Conservation (phyloP, 2,329 filamentous ascomycete genomes). For the Pseudogymnoascus sp. region DNA sequence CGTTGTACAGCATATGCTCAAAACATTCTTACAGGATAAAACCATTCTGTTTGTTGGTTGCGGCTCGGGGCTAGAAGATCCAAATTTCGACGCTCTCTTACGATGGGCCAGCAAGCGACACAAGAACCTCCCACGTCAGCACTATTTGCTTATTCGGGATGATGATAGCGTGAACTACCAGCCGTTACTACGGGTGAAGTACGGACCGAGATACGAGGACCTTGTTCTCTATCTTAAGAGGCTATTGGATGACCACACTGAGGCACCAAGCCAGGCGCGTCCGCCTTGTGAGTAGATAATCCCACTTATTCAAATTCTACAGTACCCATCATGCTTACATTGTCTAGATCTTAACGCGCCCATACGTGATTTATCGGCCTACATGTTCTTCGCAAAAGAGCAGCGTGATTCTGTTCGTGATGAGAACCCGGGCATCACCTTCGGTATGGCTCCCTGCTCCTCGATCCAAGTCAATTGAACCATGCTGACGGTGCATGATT, state of each 20-base stretch:
- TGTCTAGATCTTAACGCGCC: constrained; percentile 71
- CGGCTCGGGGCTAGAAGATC: constrained; percentile 10
- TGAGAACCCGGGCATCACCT: constrained; percentile 91
- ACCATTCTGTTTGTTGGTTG: constrained; percentile 11
- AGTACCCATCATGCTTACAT: not conserved
- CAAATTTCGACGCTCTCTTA: constrained; percentile 9
- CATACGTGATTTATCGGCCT: constrained; percentile 94
- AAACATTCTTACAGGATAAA: not conserved
- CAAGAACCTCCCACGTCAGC: not conserved
- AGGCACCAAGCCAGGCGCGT: not conserved
- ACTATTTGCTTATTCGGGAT: constrained; percentile 9
- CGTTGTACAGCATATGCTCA: constrained; percentile 2
- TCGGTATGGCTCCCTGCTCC: constrained; percentile 51
- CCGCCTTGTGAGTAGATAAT: not conserved
- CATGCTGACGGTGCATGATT: not conserved
- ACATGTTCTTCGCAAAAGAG: constrained; percentile 99
- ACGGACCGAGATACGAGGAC: not conserved
- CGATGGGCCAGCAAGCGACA: constrained; percentile 4
- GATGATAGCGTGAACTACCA: constrained; percentile 6
- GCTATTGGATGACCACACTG: not conserved
- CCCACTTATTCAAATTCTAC: constrained; percentile 56
- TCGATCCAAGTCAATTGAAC: constrained; percentile 16
- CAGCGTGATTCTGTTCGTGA: constrained; percentile 93
- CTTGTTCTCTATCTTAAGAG: not conserved
- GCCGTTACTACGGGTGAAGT: constrained; percentile 8